Evolutionary conservation across 2,329 filamentous ascomycete genomes (phyloP).

Genomic region (Myriosclerotinia scirpicola): DNA sequence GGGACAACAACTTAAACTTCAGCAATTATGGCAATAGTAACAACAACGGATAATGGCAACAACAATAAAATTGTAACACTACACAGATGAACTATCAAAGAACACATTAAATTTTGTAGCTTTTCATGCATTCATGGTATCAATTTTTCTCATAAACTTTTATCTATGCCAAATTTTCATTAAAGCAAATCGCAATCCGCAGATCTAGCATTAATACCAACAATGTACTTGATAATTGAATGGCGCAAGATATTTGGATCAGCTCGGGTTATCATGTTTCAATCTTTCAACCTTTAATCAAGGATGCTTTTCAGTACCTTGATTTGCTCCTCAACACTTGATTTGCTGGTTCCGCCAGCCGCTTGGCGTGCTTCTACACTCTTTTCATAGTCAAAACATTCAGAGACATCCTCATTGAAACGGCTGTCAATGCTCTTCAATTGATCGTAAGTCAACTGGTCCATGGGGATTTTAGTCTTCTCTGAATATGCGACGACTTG

Average conservation of each 20-base stretch:
- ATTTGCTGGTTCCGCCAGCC: constrained; percentile 75
- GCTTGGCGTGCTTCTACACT: constrained; percentile 78
- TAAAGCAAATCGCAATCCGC: neutral
- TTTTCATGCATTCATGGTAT: constrained; percentile 9
- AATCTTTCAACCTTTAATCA: neutral
- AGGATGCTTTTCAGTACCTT: constrained; percentile 46
- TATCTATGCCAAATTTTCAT: neutral
- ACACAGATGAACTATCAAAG: neutral
- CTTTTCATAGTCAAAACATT: constrained; percentile 76
- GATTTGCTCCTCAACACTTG: constrained; percentile 64
- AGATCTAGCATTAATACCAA: constrained; percentile 5
- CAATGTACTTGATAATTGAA: constrained; percentile 10
- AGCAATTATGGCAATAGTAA: neutral
- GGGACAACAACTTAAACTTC: neutral
- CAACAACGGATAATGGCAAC: neutral
- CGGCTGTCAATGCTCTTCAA: constrained; percentile 66
- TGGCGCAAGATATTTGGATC: neutral
- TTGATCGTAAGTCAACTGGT: constrained; percentile 63
- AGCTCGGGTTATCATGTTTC: neutral
- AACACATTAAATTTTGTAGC: neutral
- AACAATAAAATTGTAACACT: no score
- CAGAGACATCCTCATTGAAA: constrained; percentile 69
- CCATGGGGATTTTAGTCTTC: constrained; percentile 64
- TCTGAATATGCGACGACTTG: constrained; percentile 72
- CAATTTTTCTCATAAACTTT: constrained; percentile 4